Conservation (phyloP, 177 flowering plant species). For the Tripterygium wilfordii region DNA sequence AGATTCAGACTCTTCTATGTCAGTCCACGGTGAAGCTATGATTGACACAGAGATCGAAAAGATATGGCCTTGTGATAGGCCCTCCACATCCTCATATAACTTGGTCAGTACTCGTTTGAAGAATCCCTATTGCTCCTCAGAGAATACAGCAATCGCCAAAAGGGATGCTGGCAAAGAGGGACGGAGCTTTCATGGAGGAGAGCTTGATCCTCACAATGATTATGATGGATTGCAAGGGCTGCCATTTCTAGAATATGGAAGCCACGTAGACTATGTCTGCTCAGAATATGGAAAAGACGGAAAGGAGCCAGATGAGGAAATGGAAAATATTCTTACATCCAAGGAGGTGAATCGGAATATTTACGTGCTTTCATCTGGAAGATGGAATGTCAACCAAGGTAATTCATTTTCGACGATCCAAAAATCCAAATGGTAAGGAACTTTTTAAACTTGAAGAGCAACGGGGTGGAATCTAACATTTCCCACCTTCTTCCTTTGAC, state of each 20-base stretch:
- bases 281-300: slow-evolving; percentile 16
- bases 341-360: slow-evolving; percentile 21
- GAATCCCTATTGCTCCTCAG: slow-evolving; percentile 15
- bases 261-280: slow-evolving; percentile 20
- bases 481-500: no score
- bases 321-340: slow-evolving; percentile 29
- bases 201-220: not conserved
- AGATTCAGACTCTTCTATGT: slow-evolving; percentile 29
- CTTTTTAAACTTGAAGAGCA: no score
- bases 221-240: slow-evolving; percentile 19
- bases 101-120: slow-evolving; percentile 15
- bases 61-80: slow-evolving; percentile 8
- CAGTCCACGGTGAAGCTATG: slow-evolving; percentile 19
- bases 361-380: slow-evolving; percentile 58
- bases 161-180: slow-evolving; percentile 11
- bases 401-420: not conserved
- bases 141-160: slow-evolving; percentile 10
- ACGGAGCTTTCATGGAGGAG: not conserved
- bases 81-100: slow-evolving; percentile 30
- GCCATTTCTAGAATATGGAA: slow-evolving; percentile 26
- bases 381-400: slow-evolving; percentile 58
- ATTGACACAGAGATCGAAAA: slow-evolving; percentile 8
- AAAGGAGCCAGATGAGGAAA: slow-evolving; percentile 31
- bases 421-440: no score
- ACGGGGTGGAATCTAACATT: no score